These are phyloP conservation scores for Ogataea zsoltii DNA, from an alignment of 805 yeast species.

Conservation along the genomic window DNA sequence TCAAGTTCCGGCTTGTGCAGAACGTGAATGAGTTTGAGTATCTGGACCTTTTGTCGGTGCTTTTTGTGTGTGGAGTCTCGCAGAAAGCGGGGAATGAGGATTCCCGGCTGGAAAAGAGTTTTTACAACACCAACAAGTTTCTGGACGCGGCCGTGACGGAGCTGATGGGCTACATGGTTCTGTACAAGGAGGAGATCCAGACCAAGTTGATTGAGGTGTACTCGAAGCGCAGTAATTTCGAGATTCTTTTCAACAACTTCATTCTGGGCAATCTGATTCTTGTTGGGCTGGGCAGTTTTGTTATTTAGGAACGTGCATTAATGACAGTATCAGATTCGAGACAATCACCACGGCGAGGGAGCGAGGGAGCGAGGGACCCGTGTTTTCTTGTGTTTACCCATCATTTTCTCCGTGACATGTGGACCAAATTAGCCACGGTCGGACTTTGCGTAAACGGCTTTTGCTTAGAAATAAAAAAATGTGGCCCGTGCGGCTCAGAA, in stretches of 20 bases:
- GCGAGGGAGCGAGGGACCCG: too few species aligned
- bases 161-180: constrained; percentile 28
- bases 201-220: constrained; percentile 30
- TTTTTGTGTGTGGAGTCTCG: constrained; percentile 22
- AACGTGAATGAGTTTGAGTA: constrained; percentile 45
- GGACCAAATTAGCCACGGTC: too few species aligned
- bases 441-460: background rate
- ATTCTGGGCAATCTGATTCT: constrained; percentile 38
- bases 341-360: too few species aligned
- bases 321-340: too few species aligned
- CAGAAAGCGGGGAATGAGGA: constrained; percentile 9
- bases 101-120: constrained; percentile 19
- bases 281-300: constrained; percentile 40
- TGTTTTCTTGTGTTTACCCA: too few species aligned
- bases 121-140: constrained; percentile 32
- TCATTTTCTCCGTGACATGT: too few species aligned
- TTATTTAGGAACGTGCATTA: constrained; percentile 23
- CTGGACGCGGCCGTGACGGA: constrained; percentile 32
- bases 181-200: constrained; percentile 36
- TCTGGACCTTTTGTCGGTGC: constrained; percentile 31
- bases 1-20: constrained; percentile 46
- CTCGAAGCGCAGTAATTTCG: constrained; percentile 34
- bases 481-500: too few species aligned
- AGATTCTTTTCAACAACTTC: constrained; percentile 41
- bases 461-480: too few species aligned